phyloP scores from a whole-genome alignment of 805 yeast genomes.

The Zygosaccharomyces lentus region DNA sequence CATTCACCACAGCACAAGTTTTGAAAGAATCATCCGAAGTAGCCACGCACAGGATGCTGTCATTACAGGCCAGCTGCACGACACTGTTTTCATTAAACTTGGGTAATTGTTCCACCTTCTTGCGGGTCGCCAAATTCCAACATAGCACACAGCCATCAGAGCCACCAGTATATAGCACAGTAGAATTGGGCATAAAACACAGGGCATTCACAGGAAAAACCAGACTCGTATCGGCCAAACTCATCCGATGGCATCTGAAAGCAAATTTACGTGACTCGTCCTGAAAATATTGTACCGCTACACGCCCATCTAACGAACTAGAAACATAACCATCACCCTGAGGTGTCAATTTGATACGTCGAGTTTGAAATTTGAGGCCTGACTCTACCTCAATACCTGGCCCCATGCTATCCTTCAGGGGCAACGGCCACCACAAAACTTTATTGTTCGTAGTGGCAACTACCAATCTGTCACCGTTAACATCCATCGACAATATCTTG shows the following conservation, averaged over 20 bases:
- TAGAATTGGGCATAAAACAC: slow-evolving; percentile 69
- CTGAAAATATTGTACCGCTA: slow-evolving; percentile 65
- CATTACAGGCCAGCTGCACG: slow-evolving; percentile 36
- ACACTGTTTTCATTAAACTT: slow-evolving; percentile 43
- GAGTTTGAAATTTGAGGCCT: slow-evolving; percentile 63
- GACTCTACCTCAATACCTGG: slow-evolving; percentile 39
- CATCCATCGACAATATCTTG: slow-evolving; percentile 54
- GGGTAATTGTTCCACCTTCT: slow-evolving; percentile 70
- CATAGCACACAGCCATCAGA: slow-evolving; percentile 82
- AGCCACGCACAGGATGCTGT: slow-evolving; percentile 40
- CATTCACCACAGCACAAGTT: slow-evolving; percentile 30
- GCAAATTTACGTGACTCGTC: slow-evolving; percentile 54
- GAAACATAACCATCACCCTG: slow-evolving; percentile 54
- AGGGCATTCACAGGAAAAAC: slow-evolving; percentile 78
- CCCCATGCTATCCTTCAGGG: slow-evolving; percentile 7
- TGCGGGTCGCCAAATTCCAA: slow-evolving; percentile 85
- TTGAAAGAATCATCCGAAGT: slow-evolving; percentile 49
- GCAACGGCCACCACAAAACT: slow-evolving; percentile 33
- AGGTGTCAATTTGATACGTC: slow-evolving; percentile 53
- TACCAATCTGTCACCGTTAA: slow-evolving; percentile 42
- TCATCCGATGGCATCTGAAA: slow-evolving; percentile 71
- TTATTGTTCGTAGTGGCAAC: slow-evolving; percentile 51
- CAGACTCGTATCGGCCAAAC: slow-evolving; percentile 43
- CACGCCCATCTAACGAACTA: slow-evolving; percentile 78
- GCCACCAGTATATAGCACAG: slow-evolving; percentile 85